Conservation (phyloP, 129 eudicot genomes). For the Deinandra increscens region DNA sequence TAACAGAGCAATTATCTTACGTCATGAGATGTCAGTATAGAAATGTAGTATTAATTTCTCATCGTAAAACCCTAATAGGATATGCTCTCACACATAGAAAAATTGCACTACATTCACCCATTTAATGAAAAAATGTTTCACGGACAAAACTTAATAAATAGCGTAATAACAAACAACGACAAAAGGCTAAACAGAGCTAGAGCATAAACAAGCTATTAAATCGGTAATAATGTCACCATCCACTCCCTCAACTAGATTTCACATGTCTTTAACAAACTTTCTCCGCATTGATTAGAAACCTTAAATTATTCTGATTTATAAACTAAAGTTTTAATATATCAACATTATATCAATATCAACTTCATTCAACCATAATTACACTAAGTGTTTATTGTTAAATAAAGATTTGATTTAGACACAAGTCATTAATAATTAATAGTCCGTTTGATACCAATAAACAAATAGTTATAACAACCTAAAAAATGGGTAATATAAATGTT, state of each 20-base stretch:
- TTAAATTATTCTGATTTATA: neutral
- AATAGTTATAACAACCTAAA: neutral
- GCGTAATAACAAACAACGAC: neutral
- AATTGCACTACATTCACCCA: no score
- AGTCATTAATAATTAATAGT: neutral
- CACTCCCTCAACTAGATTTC: neutral
- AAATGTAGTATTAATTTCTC: no score
- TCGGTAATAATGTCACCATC: neutral
- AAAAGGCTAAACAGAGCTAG: neutral
- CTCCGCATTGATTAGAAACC: neutral
- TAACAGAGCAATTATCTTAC: no score
- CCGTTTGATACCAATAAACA: neutral
- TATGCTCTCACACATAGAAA: no score
- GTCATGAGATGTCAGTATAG: no score
- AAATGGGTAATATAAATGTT: constrained; percentile 1
- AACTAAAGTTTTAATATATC: neutral
- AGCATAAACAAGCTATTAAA: neutral
- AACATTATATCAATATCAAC: no score
- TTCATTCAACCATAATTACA: neutral
- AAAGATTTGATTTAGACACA: neutral
- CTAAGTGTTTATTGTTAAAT: no score
- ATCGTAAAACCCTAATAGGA: no score
- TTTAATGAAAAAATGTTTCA: no score
- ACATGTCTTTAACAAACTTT: neutral
- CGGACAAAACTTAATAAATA: neutral